Evolutionary conservation across 1,139 yeast genomes (phyloP), one percentile per base, ranked within the genome.

Genomic region (Yamadazyma trypodendri): DNA sequence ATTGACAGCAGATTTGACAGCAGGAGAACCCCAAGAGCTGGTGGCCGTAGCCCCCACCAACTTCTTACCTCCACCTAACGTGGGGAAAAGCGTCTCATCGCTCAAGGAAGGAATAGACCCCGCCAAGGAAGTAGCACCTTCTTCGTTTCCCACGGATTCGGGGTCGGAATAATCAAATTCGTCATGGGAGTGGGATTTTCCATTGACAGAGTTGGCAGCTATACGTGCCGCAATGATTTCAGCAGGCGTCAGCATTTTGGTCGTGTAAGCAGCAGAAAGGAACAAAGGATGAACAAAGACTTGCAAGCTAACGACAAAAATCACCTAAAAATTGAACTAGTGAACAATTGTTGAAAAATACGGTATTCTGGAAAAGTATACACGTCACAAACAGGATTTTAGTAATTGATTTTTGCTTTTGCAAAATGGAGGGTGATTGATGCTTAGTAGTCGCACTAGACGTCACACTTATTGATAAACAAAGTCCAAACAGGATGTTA

Each of bases 31-130:
- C 29, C 64, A 50, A 28, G 60, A 33, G 16, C 31, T 16, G 12
- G 35, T 27, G 42, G 45, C 49, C 32, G 52, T 44, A 32, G 36
- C 22, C 22, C 24, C 35, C 12, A 54, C 41, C 10, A 51, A 35
- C 34, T 52, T 55, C 38, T 51, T 53, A 38, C 56, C 55, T 6
- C 73, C 76, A 31, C 89, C 90, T 49, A 87, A 72, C 22, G 87
- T 74, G 9, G 95, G 95, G 60, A 84, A 84, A 8, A 86, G 84
- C 13, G 71, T 59, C 58, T 80, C 79, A 53, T 76, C 81, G 35
- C 65, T 49, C 43, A 72, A 57, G 28, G 72, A 60, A 29, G 65
- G 68, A 36, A 58, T 46, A 17, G 63, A 47, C 32, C 56, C 42
- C 11, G 55, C 41, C 28, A 52, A 41, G 3, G 55, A 39, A 25